phyloP scores from a whole-genome alignment of 345 rosid species.

The Eutrema heterophyllum region DNA sequence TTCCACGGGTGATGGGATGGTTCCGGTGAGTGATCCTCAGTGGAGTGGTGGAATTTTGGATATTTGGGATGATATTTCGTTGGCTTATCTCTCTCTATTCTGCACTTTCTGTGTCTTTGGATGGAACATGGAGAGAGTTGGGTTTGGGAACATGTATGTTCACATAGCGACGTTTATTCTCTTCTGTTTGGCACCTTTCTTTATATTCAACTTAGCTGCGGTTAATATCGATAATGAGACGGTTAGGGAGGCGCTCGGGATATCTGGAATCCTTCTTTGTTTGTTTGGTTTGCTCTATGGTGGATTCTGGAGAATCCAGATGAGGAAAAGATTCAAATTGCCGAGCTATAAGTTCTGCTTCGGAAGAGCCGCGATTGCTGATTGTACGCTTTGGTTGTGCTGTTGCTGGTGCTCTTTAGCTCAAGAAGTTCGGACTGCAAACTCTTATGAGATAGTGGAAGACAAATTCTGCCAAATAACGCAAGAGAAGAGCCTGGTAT shows the following conservation, averaged over 20 bases:
- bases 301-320: conserved; percentile 96
- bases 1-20: conserved; percentile 32
- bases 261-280: conserved; percentile 75
- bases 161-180: conserved; percentile 83
- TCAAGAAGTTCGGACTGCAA: conserved; percentile 83
- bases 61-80: conserved; percentile 81
- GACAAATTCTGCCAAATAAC: conserved; percentile 42
- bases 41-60: conserved; percentile 93
- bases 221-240: conserved; percentile 60
- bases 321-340: conserved; percentile 76
- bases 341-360: conserved; percentile 75
- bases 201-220: conserved; percentile 88
- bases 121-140: conserved; percentile 97
- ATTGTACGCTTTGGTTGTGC: conserved; percentile 75
- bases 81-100: conserved; percentile 78
- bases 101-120: conserved; percentile 90
- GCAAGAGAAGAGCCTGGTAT: conserved; percentile 27
- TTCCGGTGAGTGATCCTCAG: conserved; percentile 44
- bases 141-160: conserved; percentile 95
- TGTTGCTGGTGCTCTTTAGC: conserved; percentile 96
- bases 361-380: conserved; percentile 47
- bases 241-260: conserved; percentile 55
- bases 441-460: conserved; percentile 62
- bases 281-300: conserved; percentile 80
- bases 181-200: conserved; percentile 89